Percentiles rank a stretch among this genome's conserved stretches.
These are phyloP conservation scores for Curvularia verruculosa DNA, from an alignment of 2,329 filamentous ascomycete species.

Conservation along the genomic window DNA sequence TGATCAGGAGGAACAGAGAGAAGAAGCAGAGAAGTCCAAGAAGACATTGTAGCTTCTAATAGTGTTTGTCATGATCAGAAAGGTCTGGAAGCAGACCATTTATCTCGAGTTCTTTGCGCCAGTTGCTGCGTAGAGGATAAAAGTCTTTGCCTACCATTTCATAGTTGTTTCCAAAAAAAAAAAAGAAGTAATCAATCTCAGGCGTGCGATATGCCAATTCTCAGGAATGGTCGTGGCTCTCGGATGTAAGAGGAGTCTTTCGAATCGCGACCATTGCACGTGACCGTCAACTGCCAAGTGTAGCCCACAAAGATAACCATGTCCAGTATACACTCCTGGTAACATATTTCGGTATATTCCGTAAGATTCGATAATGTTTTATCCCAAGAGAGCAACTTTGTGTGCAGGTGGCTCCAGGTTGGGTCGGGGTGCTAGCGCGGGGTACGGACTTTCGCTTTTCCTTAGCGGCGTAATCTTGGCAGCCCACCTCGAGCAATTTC, in stretches of 20 bases:
- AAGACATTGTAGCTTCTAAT: conserved; percentile 41
- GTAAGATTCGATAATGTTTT: neutral
- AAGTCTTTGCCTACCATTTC: neutral
- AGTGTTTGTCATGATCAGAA: neutral
- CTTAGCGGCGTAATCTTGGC: conserved; percentile 24
- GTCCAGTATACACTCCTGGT: neutral
- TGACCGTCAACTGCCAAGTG: neutral
- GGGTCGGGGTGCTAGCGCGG: conserved; percentile 15
- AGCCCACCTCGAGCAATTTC: conserved; percentile 28
- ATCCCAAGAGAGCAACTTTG: neutral
- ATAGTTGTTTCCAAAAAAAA: neutral
- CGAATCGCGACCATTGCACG: neutral
- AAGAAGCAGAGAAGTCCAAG: conserved; percentile 51
- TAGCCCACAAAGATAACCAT: neutral
- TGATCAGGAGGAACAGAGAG: conserved; percentile 64
- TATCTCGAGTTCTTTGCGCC: neutral
- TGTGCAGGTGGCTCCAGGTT: neutral
- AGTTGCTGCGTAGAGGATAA: neutral
- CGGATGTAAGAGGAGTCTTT: neutral
- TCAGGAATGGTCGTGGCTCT: neutral
- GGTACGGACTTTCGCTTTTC: conserved; percentile 22
- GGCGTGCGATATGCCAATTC: neutral
- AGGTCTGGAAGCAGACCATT: neutral
- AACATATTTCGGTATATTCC: neutral
- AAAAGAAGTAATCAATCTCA: neutral